These are phyloP conservation scores for Sclerotinia nivalis DNA, from an alignment of 2,329 filamentous ascomycete species.

Conservation along the genomic window DNA sequence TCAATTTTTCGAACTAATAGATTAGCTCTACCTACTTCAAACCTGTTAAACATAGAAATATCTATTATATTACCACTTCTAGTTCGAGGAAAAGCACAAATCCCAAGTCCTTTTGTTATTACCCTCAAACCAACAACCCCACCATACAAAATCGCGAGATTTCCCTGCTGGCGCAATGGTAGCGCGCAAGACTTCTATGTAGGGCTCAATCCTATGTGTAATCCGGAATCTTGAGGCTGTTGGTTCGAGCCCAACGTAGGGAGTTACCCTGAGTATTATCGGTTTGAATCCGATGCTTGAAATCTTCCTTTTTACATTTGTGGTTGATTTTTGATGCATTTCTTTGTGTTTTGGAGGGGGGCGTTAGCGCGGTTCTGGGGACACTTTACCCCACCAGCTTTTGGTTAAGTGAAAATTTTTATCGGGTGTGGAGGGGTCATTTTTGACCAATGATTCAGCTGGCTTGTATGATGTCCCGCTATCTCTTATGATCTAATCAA, in stretches of 20 bases:
- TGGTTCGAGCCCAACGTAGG: conserved; percentile 12
- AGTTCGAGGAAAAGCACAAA: background rate
- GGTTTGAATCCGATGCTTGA: background rate
- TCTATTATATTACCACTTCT: background rate
- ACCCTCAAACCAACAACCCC: fast-evolving
- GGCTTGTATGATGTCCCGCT: background rate
- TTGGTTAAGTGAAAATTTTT: background rate
- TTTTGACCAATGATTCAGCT: background rate
- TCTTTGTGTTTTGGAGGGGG: too few species aligned
- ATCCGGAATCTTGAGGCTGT: conserved; percentile 15
- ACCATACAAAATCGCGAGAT: background rate
- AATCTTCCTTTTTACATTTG: background rate
- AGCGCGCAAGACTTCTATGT: conserved; percentile 21
- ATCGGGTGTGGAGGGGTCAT: background rate
- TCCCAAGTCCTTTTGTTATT: fast-evolving
- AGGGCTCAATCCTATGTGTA: background rate
- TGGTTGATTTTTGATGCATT: background rate
- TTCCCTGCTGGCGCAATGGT: conserved; percentile 21
- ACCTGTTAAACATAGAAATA: too few species aligned
- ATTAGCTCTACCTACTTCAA: background rate
- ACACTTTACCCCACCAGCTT: background rate
- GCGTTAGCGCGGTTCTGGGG: background rate
- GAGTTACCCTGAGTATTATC: conserved; percentile 16
- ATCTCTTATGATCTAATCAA: background rate
- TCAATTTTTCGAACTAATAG: background rate